Conservation (phyloP, 2,329 filamentous ascomycete genomes). For the Diatrype stigma region DNA sequence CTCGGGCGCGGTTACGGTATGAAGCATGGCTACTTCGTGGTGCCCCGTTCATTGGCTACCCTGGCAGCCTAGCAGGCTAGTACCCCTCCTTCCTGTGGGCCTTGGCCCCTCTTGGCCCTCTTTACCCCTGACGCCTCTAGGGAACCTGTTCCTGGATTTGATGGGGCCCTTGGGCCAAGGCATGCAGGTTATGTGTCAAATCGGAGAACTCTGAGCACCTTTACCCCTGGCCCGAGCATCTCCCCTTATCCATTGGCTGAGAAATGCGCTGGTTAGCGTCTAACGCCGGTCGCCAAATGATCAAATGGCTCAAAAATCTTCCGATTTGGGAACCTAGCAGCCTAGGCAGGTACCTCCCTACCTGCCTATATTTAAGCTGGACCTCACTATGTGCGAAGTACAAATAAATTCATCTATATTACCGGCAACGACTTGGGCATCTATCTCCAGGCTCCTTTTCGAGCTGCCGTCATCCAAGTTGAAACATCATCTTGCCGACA, state of each 20-base stretch:
- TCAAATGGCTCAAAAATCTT: background rate
- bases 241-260: background rate
- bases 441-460: no score
- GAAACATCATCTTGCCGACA: no score
- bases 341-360: background rate
- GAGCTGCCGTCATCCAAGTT: no score
- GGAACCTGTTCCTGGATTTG: background rate
- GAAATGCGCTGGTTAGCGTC: background rate
- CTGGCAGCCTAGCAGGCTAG: background rate
- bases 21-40: no score
- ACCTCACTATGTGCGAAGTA: no score
- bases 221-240: background rate
- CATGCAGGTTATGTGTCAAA: background rate
- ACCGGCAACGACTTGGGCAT: no score
- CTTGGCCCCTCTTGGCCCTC: background rate
- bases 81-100: background rate
- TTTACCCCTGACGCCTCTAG: background rate
- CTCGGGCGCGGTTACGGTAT: no score
- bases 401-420: no score
- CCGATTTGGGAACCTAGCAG: background rate
- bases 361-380: no score
- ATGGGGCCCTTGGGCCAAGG: background rate
- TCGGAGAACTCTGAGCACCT: background rate
- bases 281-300: background rate
- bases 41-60: no score